Evolutionary conservation across 768 basidiomycete genomes (phyloP), one percentile per base, ranked within the genome.

Genomic region (Auricularia heimuer): DNA sequence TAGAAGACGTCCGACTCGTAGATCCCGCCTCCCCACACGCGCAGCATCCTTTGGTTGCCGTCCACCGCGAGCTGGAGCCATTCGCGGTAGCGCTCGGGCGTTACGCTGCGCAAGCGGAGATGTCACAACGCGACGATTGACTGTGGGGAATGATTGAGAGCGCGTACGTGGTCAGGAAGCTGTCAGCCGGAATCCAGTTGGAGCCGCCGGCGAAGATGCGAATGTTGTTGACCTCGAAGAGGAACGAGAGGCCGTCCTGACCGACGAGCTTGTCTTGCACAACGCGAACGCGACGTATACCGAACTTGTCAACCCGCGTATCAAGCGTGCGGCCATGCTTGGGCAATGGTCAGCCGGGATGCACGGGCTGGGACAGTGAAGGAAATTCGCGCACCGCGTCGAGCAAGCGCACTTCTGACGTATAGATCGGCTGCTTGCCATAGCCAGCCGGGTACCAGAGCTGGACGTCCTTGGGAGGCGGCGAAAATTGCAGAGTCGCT

Each of bases 1-100:
- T 96, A 97, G 75, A 98, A 95, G 36, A 76, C 76, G 66, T 92
- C 88, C 4, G 82, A 73, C 72, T 92, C 90, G 75, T 96, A 97
- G 61, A 94, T 83, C 0, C 95, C 95, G 11, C 95, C 95, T 63
- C 91, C 95, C 95, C 95, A 98, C 6, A 97, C 85, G 58, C 95
- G 85, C 39, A 96, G 76, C 91, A 94, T 96, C 71, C 93, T 96
- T 75, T 96, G 95, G 70, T 96, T 95, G 4, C 95, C 96, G 61
- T 91, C 81, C 4, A 92, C 85, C 56, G 96, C 76, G 2, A 98
- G 82, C 68, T 92, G 82, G 7, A 98, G 79, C 96, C 93, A 97
- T 7, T 78, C 77, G 56, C 85, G 80, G 70, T 96, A 97, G 63
- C 86, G 75, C 56, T 81, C 80, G 8, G 75, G 67, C 3, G 80